These are phyloP conservation scores for Avena atlantica DNA, from an alignment of 176 grass and related monocot genomes.

Conservation along the genomic window DNA sequence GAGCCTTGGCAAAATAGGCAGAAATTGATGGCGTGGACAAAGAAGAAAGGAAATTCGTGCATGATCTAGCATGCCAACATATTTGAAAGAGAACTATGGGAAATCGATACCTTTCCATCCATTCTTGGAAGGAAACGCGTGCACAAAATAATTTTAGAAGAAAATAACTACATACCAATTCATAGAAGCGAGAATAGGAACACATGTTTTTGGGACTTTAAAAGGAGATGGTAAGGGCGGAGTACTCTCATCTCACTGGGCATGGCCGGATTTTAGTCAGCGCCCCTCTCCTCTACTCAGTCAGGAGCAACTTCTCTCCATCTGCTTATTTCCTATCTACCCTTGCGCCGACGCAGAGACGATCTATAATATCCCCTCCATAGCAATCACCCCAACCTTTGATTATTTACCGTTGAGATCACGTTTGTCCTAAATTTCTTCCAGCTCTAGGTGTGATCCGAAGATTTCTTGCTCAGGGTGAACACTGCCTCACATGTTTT, in stretches of 20 bases:
- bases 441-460: no score
- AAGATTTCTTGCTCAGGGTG: no score
- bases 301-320: not conserved
- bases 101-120: not conserved
- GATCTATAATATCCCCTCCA: not conserved
- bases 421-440: not conserved
- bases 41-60: not conserved
- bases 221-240: conserved; percentile 11
- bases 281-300: not conserved
- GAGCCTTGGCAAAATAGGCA: not conserved
- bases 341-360: not conserved
- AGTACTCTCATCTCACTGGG: conserved; percentile 17
- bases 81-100: not conserved
- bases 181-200: not conserved
- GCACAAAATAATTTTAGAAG: not conserved
- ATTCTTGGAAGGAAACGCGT: not conserved
- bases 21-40: not conserved
- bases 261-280: conserved; percentile 19
- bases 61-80: not conserved
- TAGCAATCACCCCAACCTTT: not conserved
- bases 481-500: not conserved
- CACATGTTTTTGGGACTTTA: not conserved
- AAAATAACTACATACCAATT: not conserved
- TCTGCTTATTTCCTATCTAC: not conserved
- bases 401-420: not conserved